Evolutionary conservation across 345 rosid species (phyloP), one percentile per base, ranked within the genome.

Genomic region (Syzygium jambos): DNA sequence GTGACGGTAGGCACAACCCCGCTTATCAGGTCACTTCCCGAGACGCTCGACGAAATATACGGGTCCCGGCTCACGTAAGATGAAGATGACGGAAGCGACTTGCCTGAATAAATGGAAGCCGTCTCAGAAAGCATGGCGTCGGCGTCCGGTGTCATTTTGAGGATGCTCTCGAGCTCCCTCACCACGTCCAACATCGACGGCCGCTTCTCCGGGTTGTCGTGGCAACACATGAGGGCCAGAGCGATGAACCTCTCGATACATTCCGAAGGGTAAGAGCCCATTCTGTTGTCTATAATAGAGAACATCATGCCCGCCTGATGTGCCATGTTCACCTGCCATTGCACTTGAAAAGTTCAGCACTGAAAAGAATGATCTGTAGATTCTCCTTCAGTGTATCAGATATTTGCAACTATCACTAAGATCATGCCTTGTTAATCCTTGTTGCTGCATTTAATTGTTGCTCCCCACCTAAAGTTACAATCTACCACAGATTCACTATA

Each of bases 211-310:
- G 94, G 94, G 87, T 89, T 90, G 89, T 96, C 97, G 38, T 92
- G 84, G 93, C 98, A 94, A 89, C 98, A 96, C 52, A 86, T 43
- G 59, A 96, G 91, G 52, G 99, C 96, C 89, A 97, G 86, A 57
- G 90, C 86, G 4, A 91, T 89, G 77, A 96, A 93, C 87, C 88
- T 95, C 90, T 92, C 96, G 7, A 92, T 90, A 54, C 93, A 92
- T 89, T 95, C 97, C 1, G 97, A 90, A 27, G 96, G 95, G 92
- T 95, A 97, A 2, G 96, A 89, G 41, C 96, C 98, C 96, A 97
- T 97, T 85, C 90, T 96, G 88, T 90, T 93, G 94, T 96, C 98
- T 89, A 95, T 91, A 84, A 94, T 85, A 4, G 96, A 95, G 90
- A 94, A 91, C 89, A 94, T 88, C 89, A 56, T 91, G 87, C 97